Base-by-base conservation (phyloP, 345 rosid species). In the Salix koriyanagi region DNA sequence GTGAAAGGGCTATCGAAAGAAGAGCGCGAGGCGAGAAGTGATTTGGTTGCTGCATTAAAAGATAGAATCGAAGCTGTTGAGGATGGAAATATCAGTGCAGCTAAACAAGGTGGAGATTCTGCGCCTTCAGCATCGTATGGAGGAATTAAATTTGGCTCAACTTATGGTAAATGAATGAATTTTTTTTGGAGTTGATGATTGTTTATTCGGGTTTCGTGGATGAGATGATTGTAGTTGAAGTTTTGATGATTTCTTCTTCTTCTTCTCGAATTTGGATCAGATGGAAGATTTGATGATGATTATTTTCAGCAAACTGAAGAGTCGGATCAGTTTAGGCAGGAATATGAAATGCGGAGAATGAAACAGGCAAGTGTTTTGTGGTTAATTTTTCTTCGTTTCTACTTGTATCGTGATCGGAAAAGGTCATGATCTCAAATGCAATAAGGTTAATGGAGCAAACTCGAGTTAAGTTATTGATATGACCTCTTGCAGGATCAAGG, bases 401-500 rank as follows among this genome's bases (percentile, higher is more conserved):
- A 41, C 44, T 2, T 41, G 44, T 11, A 41, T 41, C 44, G 44
- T 41, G 44, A 41, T 41, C 50, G 16, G 50, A 46, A 46, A 46
- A 46, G 50, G 50, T 46, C 1, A 46, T 21, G 2, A 28, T 11
- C 14, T 30, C 65, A 13, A 10, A 32, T 50, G 61, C 18, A 7
- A 15, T 25, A 44, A 23, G 16, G 72, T 69, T 69, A 52, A 25
- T 52, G 74, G 62, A 39, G 39, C 16, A 10, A 64, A 16, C 28
- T 74, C 28, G 4, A 42, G 42, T 44, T 41, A 76, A 66, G 64
- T 28, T n/a, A 26, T 16, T 76, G 9, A 14, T 26, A 18, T 71
- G 60, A 73, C 48, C 64, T 64, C 28, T 19, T 74, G 67, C 78
- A 81, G 84, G 84, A 81, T 81, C 72, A 81, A 81, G 84, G 84